Evolutionary conservation across 129 eudicot genomes (phyloP).

Genomic region (Flaveria ramosissima): DNA sequence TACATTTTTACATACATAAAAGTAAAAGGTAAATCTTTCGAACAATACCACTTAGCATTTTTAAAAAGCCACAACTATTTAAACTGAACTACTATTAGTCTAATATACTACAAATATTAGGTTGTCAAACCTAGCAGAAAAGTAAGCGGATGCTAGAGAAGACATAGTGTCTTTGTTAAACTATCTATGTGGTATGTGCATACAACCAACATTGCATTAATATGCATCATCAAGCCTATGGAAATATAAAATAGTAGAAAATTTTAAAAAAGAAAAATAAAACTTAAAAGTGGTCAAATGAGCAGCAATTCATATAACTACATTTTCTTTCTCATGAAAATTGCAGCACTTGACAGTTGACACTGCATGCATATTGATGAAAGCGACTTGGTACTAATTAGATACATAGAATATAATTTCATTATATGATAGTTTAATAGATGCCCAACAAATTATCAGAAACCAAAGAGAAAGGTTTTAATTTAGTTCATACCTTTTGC

Average conservation of each 20-base stretch:
- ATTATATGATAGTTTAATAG: not conserved
- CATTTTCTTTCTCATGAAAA: not conserved
- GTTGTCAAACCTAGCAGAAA: conserved; percentile 9
- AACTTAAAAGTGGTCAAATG: not conserved
- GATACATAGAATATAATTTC: conserved; percentile 1
- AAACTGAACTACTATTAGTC: not conserved
- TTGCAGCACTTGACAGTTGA: conserved; percentile 11
- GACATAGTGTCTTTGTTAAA: conserved; percentile 1
- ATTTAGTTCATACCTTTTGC: not conserved
- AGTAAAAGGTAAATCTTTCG: not conserved
- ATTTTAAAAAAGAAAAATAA: not conserved
- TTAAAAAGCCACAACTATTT: not conserved
- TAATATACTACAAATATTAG: not conserved
- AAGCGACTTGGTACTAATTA: conserved; percentile 8
- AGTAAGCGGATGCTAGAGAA: not conserved
- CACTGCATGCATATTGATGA: not conserved
- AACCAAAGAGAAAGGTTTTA: not conserved
- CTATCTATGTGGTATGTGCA: not conserved
- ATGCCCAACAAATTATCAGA: conserved; percentile 1
- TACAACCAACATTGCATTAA: conserved; percentile 14
- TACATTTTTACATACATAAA: no score
- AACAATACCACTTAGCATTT: not conserved
- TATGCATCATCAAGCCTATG: not conserved
- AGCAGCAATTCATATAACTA: not conserved
- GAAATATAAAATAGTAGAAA: not conserved